phyloP scores from a whole-genome alignment of 139 green algal species.

The Picochlorum sp. region DNA sequence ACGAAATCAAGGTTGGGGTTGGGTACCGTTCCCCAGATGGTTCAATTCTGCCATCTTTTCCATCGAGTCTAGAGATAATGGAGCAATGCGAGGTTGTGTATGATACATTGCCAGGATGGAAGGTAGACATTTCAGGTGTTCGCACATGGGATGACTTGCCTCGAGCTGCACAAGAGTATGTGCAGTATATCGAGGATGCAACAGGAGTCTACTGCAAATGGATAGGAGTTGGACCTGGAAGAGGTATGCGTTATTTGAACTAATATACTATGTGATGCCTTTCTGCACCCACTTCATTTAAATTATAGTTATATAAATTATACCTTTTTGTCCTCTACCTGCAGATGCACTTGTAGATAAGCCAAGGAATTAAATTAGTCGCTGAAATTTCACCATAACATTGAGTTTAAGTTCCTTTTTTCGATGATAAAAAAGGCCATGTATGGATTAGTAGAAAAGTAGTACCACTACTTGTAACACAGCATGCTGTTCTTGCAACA shows the following conservation, averaged over 20 bases:
- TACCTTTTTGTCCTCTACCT: no score
- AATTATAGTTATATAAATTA: no score
- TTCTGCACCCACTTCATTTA: no score
- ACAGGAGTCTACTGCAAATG: conserved; percentile 74
- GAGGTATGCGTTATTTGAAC: no score
- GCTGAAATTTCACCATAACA: not conserved
- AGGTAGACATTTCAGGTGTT: conserved; percentile 64
- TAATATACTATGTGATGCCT: conserved; percentile 86
- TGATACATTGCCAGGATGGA: conserved; percentile 89
- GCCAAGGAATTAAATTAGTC: not conserved
- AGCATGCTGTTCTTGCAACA: no score
- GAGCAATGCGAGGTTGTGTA: conserved; percentile 76
- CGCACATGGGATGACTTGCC: conserved; percentile 81
- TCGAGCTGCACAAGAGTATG: conserved; percentile 56
- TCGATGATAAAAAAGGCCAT: no score
- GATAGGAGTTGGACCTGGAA: conserved; percentile 94
- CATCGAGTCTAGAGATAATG: conserved; percentile 57
- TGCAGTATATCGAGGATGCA: conserved; percentile 78
- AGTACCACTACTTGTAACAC: no score
- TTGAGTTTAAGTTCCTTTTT: no score
- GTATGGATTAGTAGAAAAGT: no score
- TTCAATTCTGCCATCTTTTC: conserved; percentile 38
- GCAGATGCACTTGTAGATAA: conserved; percentile 1
- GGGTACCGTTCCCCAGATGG: conserved; percentile 38
- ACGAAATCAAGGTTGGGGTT: conserved; percentile 78